Evolutionary conservation across 2,329 filamentous ascomycete genomes (phyloP).

Genomic region (Cercospora beticola): DNA sequence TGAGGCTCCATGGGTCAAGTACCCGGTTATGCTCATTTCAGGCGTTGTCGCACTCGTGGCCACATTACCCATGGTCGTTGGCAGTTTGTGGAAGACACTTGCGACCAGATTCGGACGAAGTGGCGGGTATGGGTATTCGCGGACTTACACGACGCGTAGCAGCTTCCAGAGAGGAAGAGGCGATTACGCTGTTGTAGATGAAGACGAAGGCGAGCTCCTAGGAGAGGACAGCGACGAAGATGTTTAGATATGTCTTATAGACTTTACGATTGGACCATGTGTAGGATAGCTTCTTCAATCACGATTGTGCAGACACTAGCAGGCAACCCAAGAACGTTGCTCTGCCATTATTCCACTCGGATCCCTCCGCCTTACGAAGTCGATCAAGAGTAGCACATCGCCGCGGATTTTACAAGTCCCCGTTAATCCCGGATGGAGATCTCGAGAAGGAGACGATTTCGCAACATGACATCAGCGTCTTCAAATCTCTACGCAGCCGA

Average conservation of each 20-base stretch:
- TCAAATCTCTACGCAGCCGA: not conserved
- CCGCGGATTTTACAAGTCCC: not conserved
- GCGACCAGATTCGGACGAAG: constrained; percentile 52
- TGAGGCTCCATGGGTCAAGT: constrained; percentile 75
- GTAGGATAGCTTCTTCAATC: not conserved
- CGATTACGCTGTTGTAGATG: constrained; percentile 86
- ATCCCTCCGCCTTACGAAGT: not conserved
- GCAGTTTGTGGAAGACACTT: constrained; percentile 69
- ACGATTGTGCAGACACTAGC: not conserved
- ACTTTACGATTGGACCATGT: not conserved
- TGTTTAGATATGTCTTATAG: constrained; percentile 43
- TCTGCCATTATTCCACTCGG: not conserved
- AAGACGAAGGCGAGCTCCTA: constrained; percentile 90
- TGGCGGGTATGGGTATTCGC: constrained; percentile 51
- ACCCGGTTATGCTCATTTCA: constrained; percentile 59
- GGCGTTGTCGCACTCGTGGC: constrained; percentile 57
- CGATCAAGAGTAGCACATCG: not conserved
- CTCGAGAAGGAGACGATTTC: not conserved
- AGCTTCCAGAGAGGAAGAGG: constrained; percentile 83
- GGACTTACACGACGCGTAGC: constrained; percentile 81
- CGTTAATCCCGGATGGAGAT: not conserved
- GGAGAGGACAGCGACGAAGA: constrained; percentile 87
- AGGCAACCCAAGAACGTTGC: not conserved
- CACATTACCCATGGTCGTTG: constrained; percentile 65
- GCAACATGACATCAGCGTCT: not conserved